A percentile compares a stretch with the other conserved stretches of the same genome.
phyloP scores from a whole-genome alignment of 2,329 filamentous ascomycete species.

The Clonostachys byssicola region DNA sequence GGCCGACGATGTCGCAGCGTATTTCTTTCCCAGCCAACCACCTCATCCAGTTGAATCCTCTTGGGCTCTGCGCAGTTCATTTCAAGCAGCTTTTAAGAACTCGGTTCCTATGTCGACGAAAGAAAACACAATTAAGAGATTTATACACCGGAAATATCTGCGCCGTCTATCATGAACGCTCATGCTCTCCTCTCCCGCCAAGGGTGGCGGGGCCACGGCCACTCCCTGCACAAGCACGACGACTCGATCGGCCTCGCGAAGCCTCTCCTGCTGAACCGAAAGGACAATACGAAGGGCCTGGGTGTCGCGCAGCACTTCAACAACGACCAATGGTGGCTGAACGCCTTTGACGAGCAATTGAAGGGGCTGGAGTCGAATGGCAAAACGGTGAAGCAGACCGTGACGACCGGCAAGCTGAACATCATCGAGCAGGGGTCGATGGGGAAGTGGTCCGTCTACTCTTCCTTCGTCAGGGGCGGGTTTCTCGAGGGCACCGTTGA shows the following conservation, averaged over 20 bases:
- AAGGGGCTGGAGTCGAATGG: constrained; percentile 68
- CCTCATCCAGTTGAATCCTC: too few species aligned
- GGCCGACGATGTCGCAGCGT: too few species aligned
- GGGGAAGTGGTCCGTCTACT: constrained; percentile 66
- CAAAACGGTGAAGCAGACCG: constrained; percentile 47
- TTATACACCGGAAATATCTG: background rate
- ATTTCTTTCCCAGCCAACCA: too few species aligned
- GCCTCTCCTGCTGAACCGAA: constrained; percentile 78
- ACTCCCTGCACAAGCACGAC: constrained; percentile 75
- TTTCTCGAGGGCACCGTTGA: constrained; percentile 67
- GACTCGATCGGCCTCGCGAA: constrained; percentile 74
- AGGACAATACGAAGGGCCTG: constrained; percentile 75
- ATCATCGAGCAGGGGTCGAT: constrained; percentile 48
- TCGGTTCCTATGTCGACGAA: too few species aligned
- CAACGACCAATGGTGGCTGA: constrained; percentile 93
- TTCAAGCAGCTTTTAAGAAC: too few species aligned
- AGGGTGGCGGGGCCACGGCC: constrained; percentile 86
- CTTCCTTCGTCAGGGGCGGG: constrained; percentile 80
- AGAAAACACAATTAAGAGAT: too few species aligned
- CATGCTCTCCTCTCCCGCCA: constrained; percentile 77
- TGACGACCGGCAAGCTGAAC: constrained; percentile 49
- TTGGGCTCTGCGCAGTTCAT: too few species aligned
- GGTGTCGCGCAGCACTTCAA: constrained; percentile 68
- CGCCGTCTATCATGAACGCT: constrained; percentile 63
- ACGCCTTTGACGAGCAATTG: constrained; percentile 87